Conservation (phyloP, 2,329 filamentous ascomycete species). For the Ophiocordyceps camponoti-leonardi region DNA sequence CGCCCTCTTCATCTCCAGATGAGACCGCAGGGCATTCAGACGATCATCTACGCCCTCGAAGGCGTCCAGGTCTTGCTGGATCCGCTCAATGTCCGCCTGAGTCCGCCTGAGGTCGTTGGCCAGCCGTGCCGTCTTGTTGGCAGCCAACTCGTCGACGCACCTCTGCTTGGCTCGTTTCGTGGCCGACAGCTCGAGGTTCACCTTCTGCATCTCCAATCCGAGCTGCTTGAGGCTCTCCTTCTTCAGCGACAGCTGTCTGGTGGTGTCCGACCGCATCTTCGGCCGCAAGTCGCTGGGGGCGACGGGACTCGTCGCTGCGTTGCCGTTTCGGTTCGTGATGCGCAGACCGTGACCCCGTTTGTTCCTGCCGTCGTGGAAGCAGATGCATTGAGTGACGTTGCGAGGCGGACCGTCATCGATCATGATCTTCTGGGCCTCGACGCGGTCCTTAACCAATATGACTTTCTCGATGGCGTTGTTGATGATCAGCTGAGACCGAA, state of each 20-base stretch:
- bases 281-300: constrained; percentile 32
- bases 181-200: constrained; percentile 29
- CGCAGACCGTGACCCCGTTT: constrained; percentile 40
- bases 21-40: constrained; percentile 38
- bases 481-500: constrained; percentile 73
- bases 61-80: constrained; percentile 42
- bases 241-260: constrained; percentile 41
- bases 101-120: constrained; percentile 39
- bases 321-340: constrained; percentile 27
- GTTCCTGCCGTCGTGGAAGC: constrained; percentile 40
- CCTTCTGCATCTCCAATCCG: constrained; percentile 31
- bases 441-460: constrained; percentile 53
- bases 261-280: constrained; percentile 68
- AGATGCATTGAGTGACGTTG: constrained; percentile 60
- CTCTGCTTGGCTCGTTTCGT: constrained; percentile 29
- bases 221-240: constrained; percentile 34
- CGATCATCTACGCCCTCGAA: constrained; percentile 52
- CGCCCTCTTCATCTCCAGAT: constrained; percentile 37
- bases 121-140: constrained; percentile 25
- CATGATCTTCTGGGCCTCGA: constrained; percentile 53
- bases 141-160: constrained; percentile 26
- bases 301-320: constrained; percentile 23
- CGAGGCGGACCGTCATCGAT: constrained; percentile 38
- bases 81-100: constrained; percentile 36
- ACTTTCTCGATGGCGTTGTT: constrained; percentile 69